Evolutionary conservation across 2,329 filamentous ascomycete species (phyloP), one percentile per base, ranked within the genome.

Genomic region (Colletotrichum orchidophilum): DNA sequence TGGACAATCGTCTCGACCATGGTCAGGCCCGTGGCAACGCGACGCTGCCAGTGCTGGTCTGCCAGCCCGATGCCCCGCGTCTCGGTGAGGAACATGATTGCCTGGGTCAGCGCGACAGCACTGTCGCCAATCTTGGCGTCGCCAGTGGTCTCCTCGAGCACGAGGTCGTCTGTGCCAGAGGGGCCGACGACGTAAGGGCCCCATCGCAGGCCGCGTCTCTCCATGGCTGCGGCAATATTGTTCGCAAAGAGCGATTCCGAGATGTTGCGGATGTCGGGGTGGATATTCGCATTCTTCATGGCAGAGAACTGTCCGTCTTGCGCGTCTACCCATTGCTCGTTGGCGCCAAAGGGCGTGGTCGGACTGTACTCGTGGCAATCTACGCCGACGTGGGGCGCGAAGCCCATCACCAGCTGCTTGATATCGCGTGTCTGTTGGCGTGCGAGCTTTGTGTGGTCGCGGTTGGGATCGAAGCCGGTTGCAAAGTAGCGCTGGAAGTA

Each of bases 241-340:
- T 74, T 75, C 0, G 77, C 75, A 62, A 80, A 80, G 0, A 80
- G 12, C 21, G 74, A 57, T 50, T 80, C 79, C 0, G 78, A 77
- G 3, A 81, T 39, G 3, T 73, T 65, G 8, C 79, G 75, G 12
- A 80, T 80, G 18, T 74, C 70, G 9, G 70, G 39, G 59, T 81
- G 73, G 53, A 81, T 80, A 7, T 81, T 81, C 4, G 80, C 61
- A 27, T 80, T 80, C 73, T 80, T 80, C 2, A 78, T 78, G 1
- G 79, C 78, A 0, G 79, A 79, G 54, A 79, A 81, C 1, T 78
- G 74, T 1, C 77, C 78, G 46, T 80, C 79, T 1, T 77, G 70
- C 1, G 74, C 77, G 6, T 73, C 71, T 12, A 76, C 66, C 70
- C 72, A 74, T 7, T 80, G 77, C 29, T 69, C 66, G 3, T 76